A percentile compares a stretch with the other conserved stretches of the same genome.
Evolutionary conservation across 2,329 filamentous ascomycete species (phyloP).

Genomic region (Orbilia blumenaviensis): DNA sequence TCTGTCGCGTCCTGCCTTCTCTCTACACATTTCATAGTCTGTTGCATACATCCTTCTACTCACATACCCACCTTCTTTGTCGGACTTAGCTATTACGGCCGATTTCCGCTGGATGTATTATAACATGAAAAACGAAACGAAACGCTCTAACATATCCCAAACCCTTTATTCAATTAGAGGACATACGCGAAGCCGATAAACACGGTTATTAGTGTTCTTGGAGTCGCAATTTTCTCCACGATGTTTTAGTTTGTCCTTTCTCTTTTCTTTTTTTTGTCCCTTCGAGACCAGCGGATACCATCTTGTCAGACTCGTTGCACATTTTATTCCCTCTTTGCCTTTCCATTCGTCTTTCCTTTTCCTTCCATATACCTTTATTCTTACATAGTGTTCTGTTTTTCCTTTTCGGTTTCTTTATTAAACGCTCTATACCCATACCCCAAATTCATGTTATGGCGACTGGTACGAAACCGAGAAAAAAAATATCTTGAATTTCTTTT

Average conservation of each 20-base stretch:
- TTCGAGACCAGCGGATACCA: conserved; percentile 54
- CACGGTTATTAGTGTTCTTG: conserved; percentile 63
- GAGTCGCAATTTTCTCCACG: conserved; percentile 56
- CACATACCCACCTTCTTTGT: not conserved
- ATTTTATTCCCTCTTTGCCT: conserved; percentile 55
- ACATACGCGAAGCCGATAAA: conserved; percentile 58
- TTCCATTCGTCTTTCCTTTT: conserved; percentile 47
- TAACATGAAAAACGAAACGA: conserved; percentile 29
- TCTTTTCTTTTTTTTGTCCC: conserved; percentile 57
- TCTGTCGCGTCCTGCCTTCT: not conserved
- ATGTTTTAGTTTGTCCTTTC: conserved; percentile 58
- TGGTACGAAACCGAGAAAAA: conserved; percentile 13
- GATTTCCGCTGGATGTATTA: conserved; percentile 25
- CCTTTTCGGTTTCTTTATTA: not conserved
- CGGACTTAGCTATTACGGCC: conserved; percentile 6
- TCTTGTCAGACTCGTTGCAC: conserved; percentile 51
- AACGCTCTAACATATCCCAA: conserved; percentile 68
- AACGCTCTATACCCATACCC: conserved; percentile 50
- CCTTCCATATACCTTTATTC: conserved; percentile 22
- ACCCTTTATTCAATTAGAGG: conserved; percentile 71
- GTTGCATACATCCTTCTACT: conserved; percentile 25
- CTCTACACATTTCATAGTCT: conserved; percentile 12
- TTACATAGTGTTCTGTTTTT: conserved; percentile 26
- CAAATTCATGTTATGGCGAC: conserved; percentile 23
- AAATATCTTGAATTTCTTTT: not conserved